Conservation (phyloP, 768 basidiomycete genomes). For the Tulasnella sp. region DNA sequence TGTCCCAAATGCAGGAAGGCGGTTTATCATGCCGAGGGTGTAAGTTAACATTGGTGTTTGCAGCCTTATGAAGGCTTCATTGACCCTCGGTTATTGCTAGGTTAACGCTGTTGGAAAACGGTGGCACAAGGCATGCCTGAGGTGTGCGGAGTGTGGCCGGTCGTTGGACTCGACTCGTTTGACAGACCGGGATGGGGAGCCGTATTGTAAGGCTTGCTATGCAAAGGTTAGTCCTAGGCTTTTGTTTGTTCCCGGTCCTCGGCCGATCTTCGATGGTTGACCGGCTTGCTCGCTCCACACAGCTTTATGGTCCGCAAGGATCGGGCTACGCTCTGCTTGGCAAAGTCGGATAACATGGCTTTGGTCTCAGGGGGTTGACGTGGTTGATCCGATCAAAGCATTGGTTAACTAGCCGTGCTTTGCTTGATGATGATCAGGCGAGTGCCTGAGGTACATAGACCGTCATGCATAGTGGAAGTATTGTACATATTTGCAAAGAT, state of each 20-base stretch:
- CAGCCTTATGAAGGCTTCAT: neutral
- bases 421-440: too few relatives aligned
- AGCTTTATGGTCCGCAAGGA: conserved; percentile 67
- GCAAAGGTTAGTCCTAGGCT: conserved; percentile 37
- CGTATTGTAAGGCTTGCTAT: conserved; percentile 62
- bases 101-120: conserved; percentile 73
- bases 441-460: neutral
- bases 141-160: conserved; percentile 63
- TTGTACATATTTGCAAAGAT: neutral
- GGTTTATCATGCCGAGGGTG: conserved; percentile 83
- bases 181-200: conserved; percentile 64
- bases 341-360: conserved; percentile 5
- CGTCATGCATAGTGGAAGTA: neutral
- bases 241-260: neutral
- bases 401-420: neutral
- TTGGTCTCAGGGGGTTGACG: neutral
- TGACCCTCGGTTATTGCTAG: conserved; percentile 26
- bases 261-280: neutral
- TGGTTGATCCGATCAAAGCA: neutral
- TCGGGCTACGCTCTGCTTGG: conserved; percentile 63
- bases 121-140: conserved; percentile 63
- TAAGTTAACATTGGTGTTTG: conserved; percentile 19
- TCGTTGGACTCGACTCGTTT: conserved; percentile 59
- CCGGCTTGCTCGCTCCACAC: neutral
- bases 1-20: conserved; percentile 63